These are phyloP conservation scores for Nicotiana undulata DNA, from an alignment of 257 asterid genomes.

Conservation along the genomic window DNA sequence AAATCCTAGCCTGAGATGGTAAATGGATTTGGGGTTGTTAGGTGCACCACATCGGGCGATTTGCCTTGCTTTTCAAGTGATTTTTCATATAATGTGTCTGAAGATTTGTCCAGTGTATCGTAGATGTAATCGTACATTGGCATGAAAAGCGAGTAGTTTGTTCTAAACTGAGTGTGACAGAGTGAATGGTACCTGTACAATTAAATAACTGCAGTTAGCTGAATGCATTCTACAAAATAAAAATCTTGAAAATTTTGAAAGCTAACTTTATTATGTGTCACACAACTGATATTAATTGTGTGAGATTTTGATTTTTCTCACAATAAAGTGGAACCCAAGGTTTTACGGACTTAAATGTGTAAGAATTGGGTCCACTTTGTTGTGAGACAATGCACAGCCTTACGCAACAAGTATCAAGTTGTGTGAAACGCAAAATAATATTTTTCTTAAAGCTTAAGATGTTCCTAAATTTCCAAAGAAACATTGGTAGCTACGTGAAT, in stretches of 20 bases:
- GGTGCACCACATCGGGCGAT: constrained; percentile 58
- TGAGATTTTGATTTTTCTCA: too few relatives aligned
- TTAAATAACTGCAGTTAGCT: constrained; percentile 5
- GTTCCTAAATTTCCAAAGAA: too few relatives aligned
- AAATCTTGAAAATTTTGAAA: not conserved
- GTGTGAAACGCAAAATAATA: too few relatives aligned
- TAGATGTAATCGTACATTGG: constrained; percentile 75
- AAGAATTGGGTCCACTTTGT: too few relatives aligned
- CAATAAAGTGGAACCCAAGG: too few relatives aligned
- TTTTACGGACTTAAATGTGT: too few relatives aligned
- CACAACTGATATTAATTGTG: too few relatives aligned
- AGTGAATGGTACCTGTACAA: constrained; percentile 67
- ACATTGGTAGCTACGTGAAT: too few relatives aligned
- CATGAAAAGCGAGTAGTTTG: constrained; percentile 89
- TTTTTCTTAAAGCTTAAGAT: too few relatives aligned
- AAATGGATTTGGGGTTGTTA: constrained; percentile 67
- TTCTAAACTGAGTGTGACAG: constrained; percentile 85
- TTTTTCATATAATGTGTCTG: constrained; percentile 46
- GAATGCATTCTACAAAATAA: not conserved
- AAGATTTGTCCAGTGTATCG: constrained; percentile 56
- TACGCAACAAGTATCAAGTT: too few relatives aligned
- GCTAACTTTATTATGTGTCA: too few relatives aligned
- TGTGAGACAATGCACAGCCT: too few relatives aligned
- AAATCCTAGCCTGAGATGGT: constrained; percentile 67
- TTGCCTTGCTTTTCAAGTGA: constrained; percentile 48